Conservation (phyloP, 768 basidiomycete species). For the Agaricus bisporus region DNA sequence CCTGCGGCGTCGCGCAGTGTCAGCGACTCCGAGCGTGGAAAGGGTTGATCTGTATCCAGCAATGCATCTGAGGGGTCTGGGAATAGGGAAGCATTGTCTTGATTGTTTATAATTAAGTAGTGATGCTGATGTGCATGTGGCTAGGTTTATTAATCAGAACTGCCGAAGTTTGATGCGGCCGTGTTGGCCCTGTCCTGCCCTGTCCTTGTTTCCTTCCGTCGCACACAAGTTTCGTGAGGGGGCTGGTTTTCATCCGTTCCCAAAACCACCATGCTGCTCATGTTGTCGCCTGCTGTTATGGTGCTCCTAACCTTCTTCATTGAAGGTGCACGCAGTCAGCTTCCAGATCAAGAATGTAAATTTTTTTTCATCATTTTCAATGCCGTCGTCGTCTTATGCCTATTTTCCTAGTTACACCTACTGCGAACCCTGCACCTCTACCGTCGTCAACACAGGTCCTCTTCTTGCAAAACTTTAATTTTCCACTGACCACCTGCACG, state of each 20-base stretch:
- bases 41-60: neutral
- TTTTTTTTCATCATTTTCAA: constrained; percentile 17
- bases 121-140: neutral
- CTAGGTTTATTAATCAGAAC: neutral
- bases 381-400: neutral
- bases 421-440: neutral
- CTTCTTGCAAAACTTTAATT: neutral
- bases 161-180: neutral
- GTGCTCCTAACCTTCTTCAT: constrained; percentile 4
- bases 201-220: neutral
- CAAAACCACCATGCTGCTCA: neutral
- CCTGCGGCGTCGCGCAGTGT: neutral
- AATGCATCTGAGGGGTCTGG: neutral
- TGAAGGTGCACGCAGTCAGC: constrained; percentile 20
- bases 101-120: neutral
- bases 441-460: neutral
- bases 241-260: neutral
- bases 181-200: too few relatives aligned
- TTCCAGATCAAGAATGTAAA: constrained; percentile 21
- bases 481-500: constrained; percentile 4
- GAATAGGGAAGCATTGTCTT: neutral
- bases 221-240: neutral
- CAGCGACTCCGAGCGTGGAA: neutral
- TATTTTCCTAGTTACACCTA: neutral
- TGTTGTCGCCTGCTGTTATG: neutral